Evolutionary conservation across 805 yeast species (phyloP), one percentile per base, ranked within the genome.

Genomic region (Cyberlindnera bimundalis): DNA sequence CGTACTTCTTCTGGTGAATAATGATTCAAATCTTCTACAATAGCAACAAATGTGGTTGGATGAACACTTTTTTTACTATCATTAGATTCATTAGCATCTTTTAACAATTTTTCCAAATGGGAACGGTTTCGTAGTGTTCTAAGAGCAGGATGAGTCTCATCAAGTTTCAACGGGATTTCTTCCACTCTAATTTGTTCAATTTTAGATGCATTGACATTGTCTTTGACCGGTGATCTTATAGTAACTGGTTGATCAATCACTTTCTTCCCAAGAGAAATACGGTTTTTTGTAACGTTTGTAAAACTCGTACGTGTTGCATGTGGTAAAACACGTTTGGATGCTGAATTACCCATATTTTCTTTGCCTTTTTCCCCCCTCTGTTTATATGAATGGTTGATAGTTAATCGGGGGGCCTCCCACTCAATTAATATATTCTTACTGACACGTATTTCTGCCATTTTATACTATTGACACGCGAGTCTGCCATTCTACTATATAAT

Each of bases 91-190:
- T 26, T 35, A 16, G 37, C 42, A 19, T 42, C 20, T 31, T 43
- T 43, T 13, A 46, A 35, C 16, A 29, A 12, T 5, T 27, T 19
- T 15, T 54, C 58, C 13, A 52, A 27, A 2, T 17, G 14, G 3
- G 40, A 17, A 5, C 43, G 46, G 33, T 54, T 54, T 28, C 48
- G 31, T 11, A 54, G 41, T 7, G 46, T 41, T 15, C 32, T 39
- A 11, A 54, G 26, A 4, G 55, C 46, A 2, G 58, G 51, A 36
- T 52, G 48, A 43, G 34, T 45, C 41, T 44, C 38, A 32, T 52
- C 55, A 13, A 52, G 37, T 18, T 42, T 34, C 27, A 47, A 3
- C 2, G 56, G 56, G 9, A 48, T 25, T 33, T 50, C 56, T 14
- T 45, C 48, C 6, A 44, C 45, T 17, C 37, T 35, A 13, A 50